Percentiles rank a stretch among this genome's conserved stretches.
phyloP scores from a whole-genome alignment of 139 green algal species.

The Chlamydomonas eustigma region DNA sequence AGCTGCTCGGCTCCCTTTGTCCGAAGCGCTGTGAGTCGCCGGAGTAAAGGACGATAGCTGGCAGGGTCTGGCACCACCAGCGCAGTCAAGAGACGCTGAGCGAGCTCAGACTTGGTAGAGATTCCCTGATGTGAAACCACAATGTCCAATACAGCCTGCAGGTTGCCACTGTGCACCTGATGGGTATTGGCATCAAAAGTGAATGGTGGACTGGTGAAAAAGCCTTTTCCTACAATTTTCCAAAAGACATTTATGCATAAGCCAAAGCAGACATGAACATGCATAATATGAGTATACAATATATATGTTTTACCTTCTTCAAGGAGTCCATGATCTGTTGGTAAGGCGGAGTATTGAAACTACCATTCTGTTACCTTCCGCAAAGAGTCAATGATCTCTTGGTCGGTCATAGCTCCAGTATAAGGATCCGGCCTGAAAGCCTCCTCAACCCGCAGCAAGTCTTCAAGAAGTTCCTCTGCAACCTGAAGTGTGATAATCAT shows the following conservation, averaged over 20 bases:
- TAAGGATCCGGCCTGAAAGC: slow-evolving; percentile 42
- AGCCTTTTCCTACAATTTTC: too few relatives aligned
- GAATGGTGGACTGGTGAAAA: too few relatives aligned
- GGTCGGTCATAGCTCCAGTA: slow-evolving; percentile 60
- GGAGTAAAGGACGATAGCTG: slow-evolving; percentile 68
- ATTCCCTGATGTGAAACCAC: slow-evolving; percentile 67
- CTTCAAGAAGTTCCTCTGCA: slow-evolving; percentile 64
- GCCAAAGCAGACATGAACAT: too few relatives aligned
- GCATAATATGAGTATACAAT: too few relatives aligned
- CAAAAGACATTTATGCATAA: too few relatives aligned
- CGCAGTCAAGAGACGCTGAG: slow-evolving; percentile 67
- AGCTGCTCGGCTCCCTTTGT: slow-evolving; percentile 17
- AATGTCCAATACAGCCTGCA: slow-evolving; percentile 76
- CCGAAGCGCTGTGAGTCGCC: slow-evolving; percentile 68
- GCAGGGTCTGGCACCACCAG: slow-evolving; percentile 73
- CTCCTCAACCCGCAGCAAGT: slow-evolving; percentile 77
- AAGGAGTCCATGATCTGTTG: neutral
- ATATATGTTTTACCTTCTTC: too few relatives aligned
- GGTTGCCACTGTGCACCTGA: slow-evolving; percentile 53
- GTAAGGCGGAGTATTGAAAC: neutral
- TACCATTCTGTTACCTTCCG: slow-evolving; percentile 43
- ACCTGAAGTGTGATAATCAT: too few relatives aligned
- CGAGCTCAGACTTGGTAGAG: slow-evolving; percentile 64
- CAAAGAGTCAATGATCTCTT: slow-evolving; percentile 85
- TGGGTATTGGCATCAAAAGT: too few relatives aligned